Evolutionary conservation across 2,329 filamentous ascomycete species (phyloP), one percentile per base, ranked within the genome.

Genomic region (Anisogramma anomala): DNA sequence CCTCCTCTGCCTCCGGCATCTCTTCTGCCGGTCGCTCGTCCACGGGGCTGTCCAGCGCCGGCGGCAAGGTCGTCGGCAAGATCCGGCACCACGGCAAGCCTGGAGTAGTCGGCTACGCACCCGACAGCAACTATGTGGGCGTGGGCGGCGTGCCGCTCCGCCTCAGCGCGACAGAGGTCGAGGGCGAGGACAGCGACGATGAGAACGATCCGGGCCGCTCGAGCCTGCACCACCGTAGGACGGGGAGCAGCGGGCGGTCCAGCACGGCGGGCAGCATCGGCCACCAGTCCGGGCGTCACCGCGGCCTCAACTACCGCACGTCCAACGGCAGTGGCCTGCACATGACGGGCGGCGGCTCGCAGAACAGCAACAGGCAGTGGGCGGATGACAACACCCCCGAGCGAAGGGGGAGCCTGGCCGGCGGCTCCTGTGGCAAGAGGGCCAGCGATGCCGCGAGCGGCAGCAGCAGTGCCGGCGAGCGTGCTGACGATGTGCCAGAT

Each of bases 111-210:
- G 80, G 84, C 28, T 94, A 93, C 58, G 79, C 79, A 8, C 81
- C 84, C 3, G 82, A 80, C 33, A 75, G 70, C 43, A 88, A 89
- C 42, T 82, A 85, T 46, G 82, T 77, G 30, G 77, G 76, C 30
- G 74, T 81, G 1, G 76, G 80, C 30, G 87, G 86, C 41, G 88
- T 96, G 28, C 91, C 91, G 2, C 77, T 95, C 62, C 80, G 91
- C 32, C 69, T 98, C 48, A 94, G 85, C 58, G 89, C 91, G n/a
- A 93, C 84, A 37, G 91, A 98, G 60, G 84, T 96, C 11, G 87
- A 94, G 53, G 86, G 84, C 50, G 87, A 81, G 50, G 85, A 88
- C 52, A 85, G 80, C 56, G 84, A 86, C 39, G 81, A 85, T 33
- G 83, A 85, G 36, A 79, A 82, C 31, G 79, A 82, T 31, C 64